Evolutionary conservation across 176 grass and related monocot species (phyloP).

Genomic region (Ensete glaucum): DNA sequence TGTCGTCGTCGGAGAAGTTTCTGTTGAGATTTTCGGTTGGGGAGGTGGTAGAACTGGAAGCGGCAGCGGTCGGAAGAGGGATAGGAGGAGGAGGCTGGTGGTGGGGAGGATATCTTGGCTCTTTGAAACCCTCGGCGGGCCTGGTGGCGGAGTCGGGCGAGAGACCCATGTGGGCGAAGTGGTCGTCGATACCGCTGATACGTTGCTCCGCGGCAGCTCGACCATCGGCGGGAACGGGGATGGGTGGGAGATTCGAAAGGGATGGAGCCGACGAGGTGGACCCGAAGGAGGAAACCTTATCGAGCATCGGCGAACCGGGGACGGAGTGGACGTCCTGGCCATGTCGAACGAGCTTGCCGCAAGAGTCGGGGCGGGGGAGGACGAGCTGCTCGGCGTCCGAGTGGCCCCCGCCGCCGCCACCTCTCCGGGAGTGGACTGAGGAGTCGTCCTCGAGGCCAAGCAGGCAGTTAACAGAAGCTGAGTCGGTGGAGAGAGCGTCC

Average conservation of each 20-base stretch:
- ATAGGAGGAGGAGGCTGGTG: constrained; percentile 14
- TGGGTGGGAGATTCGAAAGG: constrained; percentile 89
- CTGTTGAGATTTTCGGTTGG: constrained; percentile 46
- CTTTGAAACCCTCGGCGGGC: constrained; percentile 29
- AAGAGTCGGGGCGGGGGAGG: constrained; percentile 14
- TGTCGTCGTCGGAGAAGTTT: constrained; percentile 69
- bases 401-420: constrained; percentile 14
- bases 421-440: constrained; percentile 58
- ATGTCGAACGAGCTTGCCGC: constrained; percentile 13
- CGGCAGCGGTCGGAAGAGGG: constrained; percentile 34
- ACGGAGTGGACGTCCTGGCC: constrained; percentile 68
- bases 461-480: constrained; percentile 87
- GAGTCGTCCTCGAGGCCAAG: constrained; percentile 90
- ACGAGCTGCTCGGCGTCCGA: constrained; percentile 19
- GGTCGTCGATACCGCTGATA: constrained; percentile 39
- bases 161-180: constrained; percentile 65
- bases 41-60: constrained; percentile 32
- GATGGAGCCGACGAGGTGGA: constrained; percentile 81
- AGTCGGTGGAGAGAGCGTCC: constrained; percentile 79
- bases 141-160: constrained; percentile 13
- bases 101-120: neutral
- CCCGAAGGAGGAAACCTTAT: constrained; percentile 81
- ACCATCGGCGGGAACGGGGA: constrained; percentile 54
- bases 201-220: constrained; percentile 30
- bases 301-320: constrained; percentile 83